These are phyloP conservation scores for Penicillium sp. DNA, from an alignment of 2,329 filamentous ascomycete species.

Conservation along the genomic window DNA sequence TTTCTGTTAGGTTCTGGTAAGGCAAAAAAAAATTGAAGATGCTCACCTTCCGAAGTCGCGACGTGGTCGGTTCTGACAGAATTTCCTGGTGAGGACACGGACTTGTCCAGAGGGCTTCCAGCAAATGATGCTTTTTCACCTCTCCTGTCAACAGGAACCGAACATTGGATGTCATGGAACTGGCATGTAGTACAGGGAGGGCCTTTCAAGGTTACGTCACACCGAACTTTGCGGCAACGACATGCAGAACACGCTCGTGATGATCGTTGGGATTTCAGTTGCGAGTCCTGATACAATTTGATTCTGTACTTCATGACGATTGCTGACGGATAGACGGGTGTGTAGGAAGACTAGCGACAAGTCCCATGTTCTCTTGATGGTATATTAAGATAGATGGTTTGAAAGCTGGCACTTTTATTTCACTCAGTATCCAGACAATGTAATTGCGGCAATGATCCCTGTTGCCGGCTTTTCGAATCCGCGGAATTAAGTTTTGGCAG, in stretches of 20 bases:
- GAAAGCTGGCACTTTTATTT: neutral
- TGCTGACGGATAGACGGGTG: neutral
- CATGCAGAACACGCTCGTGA: constrained; percentile 3
- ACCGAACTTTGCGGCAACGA: constrained; percentile 5
- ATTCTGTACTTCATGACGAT: neutral
- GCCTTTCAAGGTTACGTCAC: constrained; percentile 2
- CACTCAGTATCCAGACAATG: too few relatives aligned
- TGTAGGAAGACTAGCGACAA: too few relatives aligned
- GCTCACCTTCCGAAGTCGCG: too few relatives aligned
- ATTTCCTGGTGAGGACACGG: neutral
- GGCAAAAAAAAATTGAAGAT: too few relatives aligned
- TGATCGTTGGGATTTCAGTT: constrained; percentile 1
- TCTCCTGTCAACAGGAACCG: constrained; percentile 4
- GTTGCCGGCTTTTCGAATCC: constrained; percentile 6
- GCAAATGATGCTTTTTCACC: neutral
- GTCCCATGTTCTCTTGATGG: too few relatives aligned
- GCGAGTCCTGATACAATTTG: neutral
- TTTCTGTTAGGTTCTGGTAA: too few relatives aligned
- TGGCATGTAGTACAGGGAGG: constrained; percentile 2
- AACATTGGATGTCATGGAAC: constrained; percentile 3
- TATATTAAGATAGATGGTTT: neutral
- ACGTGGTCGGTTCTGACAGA: neutral
- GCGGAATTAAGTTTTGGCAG: neutral
- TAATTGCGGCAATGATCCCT: neutral
- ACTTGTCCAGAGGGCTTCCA: neutral